Conservation (phyloP, 257 asterid species). For the Henckelia pumila region DNA sequence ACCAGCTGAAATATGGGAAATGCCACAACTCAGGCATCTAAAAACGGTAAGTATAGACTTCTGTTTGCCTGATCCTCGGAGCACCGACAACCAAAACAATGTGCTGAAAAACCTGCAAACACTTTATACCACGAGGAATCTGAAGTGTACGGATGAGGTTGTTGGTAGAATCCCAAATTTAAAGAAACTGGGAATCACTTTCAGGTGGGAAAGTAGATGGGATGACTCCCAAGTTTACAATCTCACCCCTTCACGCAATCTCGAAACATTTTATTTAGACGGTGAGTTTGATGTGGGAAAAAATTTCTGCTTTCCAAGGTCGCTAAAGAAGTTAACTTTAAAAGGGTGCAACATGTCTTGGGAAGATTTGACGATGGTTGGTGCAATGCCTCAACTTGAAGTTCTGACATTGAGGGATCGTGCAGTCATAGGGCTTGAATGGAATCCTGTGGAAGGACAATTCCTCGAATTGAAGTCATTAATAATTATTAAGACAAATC, state of each 20-base stretch:
- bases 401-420: slow-evolving; percentile 18
- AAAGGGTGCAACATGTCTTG: not conserved
- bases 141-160: not conserved
- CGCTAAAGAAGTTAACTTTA: slow-evolving; percentile 20
- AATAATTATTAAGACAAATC: not conserved
- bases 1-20: slow-evolving; percentile 6
- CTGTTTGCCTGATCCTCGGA: not conserved
- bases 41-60: not conserved
- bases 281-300: not conserved
- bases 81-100: too few relatives aligned
- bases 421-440: not conserved
- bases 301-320: slow-evolving; percentile 6
- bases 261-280: not conserved
- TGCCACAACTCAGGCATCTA: too few relatives aligned
- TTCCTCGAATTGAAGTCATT: slow-evolving; percentile 13
- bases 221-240: not conserved
- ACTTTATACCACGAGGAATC: not conserved
- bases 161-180: not conserved
- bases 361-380: too few relatives aligned
- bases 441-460: slow-evolving; percentile 22
- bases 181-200: slow-evolving; percentile 3
- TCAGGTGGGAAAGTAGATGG: not conserved
- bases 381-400: slow-evolving; percentile 24
- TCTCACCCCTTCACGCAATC: slow-evolving; percentile 6
- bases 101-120: slow-evolving; percentile 6